Conservation (phyloP, 23 red algal genomes). For the Agarophyton chilense region DNA sequence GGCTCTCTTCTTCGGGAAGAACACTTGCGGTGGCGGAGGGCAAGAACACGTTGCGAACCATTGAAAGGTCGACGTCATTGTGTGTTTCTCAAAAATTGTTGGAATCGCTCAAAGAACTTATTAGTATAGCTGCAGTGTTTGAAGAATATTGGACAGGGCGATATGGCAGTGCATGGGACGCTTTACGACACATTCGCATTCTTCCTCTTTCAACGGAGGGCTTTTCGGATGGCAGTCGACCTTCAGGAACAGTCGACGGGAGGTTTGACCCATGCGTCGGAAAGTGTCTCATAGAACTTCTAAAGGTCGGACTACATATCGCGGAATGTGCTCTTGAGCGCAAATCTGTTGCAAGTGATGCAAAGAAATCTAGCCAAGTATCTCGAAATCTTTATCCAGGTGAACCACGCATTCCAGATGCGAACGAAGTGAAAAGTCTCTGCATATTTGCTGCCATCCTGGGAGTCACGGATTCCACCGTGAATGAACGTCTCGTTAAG, state of each 20-base stretch:
- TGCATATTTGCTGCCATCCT: conserved; percentile 35
- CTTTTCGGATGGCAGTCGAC: not conserved
- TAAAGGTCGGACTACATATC: conserved; percentile 47
- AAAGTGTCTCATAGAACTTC: conserved; percentile 17
- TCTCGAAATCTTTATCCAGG: not conserved
- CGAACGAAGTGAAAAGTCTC: conserved; percentile 39
- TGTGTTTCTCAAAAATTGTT: not conserved
- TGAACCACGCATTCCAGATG: conserved; percentile 33
- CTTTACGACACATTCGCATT: conserved; percentile 6
- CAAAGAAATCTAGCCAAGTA: not conserved
- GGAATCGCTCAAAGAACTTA: conserved; percentile 5
- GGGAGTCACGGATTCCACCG: conserved; percentile 12
- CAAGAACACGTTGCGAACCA: not conserved
- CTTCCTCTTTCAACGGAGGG: conserved; percentile 21
- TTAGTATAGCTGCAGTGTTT: conserved; percentile 26
- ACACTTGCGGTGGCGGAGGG: conserved; percentile 20
- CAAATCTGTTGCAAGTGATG: conserved; percentile 21
- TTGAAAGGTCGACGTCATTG: not conserved
- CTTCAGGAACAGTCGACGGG: not conserved
- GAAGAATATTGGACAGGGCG: conserved; percentile 54
- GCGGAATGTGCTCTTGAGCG: conserved; percentile 44
- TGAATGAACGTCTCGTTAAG: conserved; percentile 37
- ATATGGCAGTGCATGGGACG: conserved; percentile 34
- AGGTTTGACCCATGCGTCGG: conserved; percentile 4
- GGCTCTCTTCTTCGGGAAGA: conserved; percentile 19